Conservation (phyloP, 2,329 filamentous ascomycete genomes). For the Botrytis cinerea region DNA sequence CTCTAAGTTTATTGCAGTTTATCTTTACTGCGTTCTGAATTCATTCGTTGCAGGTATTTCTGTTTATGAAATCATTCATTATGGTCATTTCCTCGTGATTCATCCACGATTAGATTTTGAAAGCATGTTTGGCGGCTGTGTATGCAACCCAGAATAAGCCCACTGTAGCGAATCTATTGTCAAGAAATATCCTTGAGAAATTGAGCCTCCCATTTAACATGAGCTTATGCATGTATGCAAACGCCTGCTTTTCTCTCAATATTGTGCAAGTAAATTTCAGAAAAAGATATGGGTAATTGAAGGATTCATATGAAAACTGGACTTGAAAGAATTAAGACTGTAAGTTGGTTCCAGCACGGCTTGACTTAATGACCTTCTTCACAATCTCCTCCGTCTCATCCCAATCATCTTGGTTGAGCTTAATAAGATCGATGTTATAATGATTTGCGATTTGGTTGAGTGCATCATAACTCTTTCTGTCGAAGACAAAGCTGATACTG, state of each 20-base stretch:
- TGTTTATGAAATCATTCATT: constrained; percentile 13
- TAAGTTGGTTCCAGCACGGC: constrained; percentile 57
- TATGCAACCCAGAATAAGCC: constrained; percentile 20
- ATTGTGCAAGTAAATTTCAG: constrained; percentile 5
- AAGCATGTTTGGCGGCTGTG: constrained; percentile 20
- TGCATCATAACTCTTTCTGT: constrained; percentile 76
- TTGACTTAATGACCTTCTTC: constrained; percentile 77
- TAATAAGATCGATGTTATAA: constrained; percentile 79
- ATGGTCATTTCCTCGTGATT: constrained; percentile 18
- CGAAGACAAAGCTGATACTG: constrained; percentile 91
- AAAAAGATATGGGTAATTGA: constrained; percentile 11
- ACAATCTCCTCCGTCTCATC: constrained; percentile 83
- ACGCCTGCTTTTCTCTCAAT: constrained; percentile 23
- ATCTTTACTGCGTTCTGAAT: constrained; percentile 6
- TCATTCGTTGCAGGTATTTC: not conserved
- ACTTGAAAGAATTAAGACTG: constrained; percentile 25
- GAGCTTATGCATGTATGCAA: constrained; percentile 16
- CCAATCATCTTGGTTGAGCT: constrained; percentile 85
- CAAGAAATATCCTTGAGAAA: constrained; percentile 6
- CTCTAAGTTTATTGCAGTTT: not conserved
- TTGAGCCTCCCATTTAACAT: not conserved
- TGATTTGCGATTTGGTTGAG: constrained; percentile 77
- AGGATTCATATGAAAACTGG: not conserved
- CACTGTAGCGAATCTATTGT: constrained; percentile 6
- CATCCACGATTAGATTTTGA: constrained; percentile 14